Percentiles rank a stretch among this genome's conserved stretches.
These are phyloP conservation scores for Pseudohyphozyma bogoriensis DNA, from an alignment of 768 basidiomycete species.

Conservation along the genomic window DNA sequence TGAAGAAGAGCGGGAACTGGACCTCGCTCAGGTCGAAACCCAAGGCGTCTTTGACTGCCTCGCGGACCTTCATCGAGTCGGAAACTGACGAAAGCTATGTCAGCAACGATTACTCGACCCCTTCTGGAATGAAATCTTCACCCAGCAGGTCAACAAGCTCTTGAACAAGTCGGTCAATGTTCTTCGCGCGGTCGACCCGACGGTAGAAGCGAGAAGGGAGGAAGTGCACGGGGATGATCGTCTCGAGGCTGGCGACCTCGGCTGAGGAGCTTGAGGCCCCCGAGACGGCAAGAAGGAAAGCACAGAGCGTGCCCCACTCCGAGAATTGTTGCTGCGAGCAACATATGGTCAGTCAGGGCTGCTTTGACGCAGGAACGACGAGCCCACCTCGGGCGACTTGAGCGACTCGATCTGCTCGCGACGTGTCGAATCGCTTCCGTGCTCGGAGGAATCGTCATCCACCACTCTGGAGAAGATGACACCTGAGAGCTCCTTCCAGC, in stretches of 20 bases:
- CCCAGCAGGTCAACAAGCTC: conserved; percentile 54
- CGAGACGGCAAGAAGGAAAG: conserved; percentile 66
- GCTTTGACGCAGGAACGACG: neutral
- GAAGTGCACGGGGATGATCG: conserved; percentile 6
- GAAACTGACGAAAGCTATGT: conserved; percentile 37
- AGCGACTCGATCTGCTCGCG: neutral
- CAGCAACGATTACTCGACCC: no score
- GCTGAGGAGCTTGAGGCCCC: conserved; percentile 54
- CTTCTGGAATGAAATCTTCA: neutral
- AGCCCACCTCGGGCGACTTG: neutral
- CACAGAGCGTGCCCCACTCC: conserved; percentile 72
- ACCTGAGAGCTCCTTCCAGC: conserved; percentile 60
- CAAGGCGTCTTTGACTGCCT: conserved; percentile 67
- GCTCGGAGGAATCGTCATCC: neutral
- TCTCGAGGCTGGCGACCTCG: conserved; percentile 41
- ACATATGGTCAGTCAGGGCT: neutral
- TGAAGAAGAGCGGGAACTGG: conserved; percentile 44
- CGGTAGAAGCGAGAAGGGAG: conserved; percentile 30
- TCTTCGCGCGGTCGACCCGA: conserved; percentile 9
- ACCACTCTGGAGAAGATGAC: conserved; percentile 41
- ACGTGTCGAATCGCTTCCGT: neutral
- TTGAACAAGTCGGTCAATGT: conserved; percentile 27
- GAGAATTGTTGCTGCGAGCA: conserved; percentile 52
- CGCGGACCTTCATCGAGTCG: conserved; percentile 58
- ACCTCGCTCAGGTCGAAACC: conserved; percentile 66